These are phyloP conservation scores for Phytopythium aichiense DNA, from an alignment of 352 stramenopile genomes.

Conservation along the genomic window DNA sequence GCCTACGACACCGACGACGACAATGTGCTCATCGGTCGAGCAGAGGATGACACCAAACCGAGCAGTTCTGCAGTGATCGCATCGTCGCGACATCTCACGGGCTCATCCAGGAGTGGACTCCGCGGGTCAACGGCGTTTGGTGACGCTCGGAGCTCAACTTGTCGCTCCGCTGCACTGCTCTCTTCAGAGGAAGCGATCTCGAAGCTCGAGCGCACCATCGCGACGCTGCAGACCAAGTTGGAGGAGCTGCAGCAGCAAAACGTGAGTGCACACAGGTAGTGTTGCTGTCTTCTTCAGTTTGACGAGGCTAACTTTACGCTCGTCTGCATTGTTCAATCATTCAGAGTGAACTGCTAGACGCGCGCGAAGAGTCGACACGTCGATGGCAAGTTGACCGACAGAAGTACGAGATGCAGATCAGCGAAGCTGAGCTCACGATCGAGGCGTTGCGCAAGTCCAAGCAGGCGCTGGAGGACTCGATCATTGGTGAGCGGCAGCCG, in stretches of 20 bases:
- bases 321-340: constrained; percentile 3
- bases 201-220: constrained; percentile 62
- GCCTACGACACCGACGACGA: constrained; percentile 50
- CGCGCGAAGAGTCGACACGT: constrained; percentile 52
- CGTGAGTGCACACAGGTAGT: constrained; percentile 28
- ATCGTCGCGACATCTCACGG: background rate
- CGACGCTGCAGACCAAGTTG: constrained; percentile 45
- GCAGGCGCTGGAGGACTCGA: constrained; percentile 48
- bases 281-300: background rate
- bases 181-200: constrained; percentile 25
- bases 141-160: background rate
- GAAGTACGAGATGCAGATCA: constrained; percentile 60
- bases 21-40: constrained; percentile 52
- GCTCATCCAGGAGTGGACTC: background rate
- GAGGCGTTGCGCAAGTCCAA: constrained; percentile 54
- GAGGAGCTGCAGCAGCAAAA: constrained; percentile 76
- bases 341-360: constrained; percentile 56
- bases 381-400: constrained; percentile 69
- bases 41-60: constrained; percentile 29
- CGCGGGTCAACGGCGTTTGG: background rate
- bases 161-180: background rate
- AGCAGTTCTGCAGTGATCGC: background rate
- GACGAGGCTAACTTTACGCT: background rate
- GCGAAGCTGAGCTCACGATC: constrained; percentile 57
- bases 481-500: constrained; percentile 32